These are phyloP conservation scores for Penicillium expansum DNA, from an alignment of 2,329 filamentous ascomycete genomes.

Conservation along the genomic window DNA sequence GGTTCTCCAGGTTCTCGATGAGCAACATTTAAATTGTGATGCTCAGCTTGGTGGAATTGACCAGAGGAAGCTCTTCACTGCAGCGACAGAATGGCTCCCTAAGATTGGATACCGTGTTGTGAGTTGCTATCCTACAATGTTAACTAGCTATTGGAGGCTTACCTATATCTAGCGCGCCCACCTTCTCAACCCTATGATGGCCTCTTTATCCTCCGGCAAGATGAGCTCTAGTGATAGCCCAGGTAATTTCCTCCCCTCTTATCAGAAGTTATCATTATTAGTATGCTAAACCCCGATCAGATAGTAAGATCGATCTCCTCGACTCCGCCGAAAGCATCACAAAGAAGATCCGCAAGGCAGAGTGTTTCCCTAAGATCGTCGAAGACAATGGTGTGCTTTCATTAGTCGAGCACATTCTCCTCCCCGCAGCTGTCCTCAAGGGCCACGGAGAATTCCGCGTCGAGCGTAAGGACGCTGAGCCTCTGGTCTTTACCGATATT, in stretches of 20 bases:
- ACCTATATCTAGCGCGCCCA: conserved; percentile 53
- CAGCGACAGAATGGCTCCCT: conserved; percentile 80
- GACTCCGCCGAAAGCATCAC: conserved; percentile 70
- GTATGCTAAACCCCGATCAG: conserved; percentile 17
- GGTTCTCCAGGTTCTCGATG: conserved; percentile 85
- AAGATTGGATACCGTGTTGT: conserved; percentile 74
- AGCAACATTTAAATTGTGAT: conserved; percentile 84
- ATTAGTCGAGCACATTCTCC: conserved; percentile 81
- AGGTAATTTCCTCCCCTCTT: conserved; percentile 19
- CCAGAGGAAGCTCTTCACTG: conserved; percentile 32
- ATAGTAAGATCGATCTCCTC: conserved; percentile 76
- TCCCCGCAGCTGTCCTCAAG: conserved; percentile 58
- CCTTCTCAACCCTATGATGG: conserved; percentile 84
- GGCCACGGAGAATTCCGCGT: conserved; percentile 65
- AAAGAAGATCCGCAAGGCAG: conserved; percentile 84
- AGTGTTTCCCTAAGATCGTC: conserved; percentile 69
- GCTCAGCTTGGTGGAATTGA: conserved; percentile 72
- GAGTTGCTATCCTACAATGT: not conserved
- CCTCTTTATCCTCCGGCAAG: conserved; percentile 78
- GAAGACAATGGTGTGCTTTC: conserved; percentile 85
- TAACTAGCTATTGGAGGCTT: not conserved
- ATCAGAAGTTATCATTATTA: not conserved
- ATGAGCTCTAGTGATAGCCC: conserved; percentile 70
- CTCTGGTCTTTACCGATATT: conserved; percentile 76
- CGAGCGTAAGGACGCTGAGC: conserved; percentile 64